Conservation (phyloP, 768 basidiomycete species). For the Suillus tomentosus region DNA sequence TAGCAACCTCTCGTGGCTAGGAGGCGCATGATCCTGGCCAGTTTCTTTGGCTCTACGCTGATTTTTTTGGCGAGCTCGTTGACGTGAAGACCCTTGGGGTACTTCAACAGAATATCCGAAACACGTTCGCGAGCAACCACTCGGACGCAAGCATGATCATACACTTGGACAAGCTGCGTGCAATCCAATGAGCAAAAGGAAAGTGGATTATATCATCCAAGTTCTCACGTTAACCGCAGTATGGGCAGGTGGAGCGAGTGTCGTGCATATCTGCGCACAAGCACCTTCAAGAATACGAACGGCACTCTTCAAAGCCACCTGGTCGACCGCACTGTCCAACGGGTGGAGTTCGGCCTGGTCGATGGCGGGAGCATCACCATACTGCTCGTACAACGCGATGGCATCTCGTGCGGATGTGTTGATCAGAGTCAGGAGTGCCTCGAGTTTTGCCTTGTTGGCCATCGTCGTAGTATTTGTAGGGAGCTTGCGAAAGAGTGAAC, state of each 20-base stretch:
- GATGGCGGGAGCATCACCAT: conserved; percentile 34
- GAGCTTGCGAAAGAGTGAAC: neutral
- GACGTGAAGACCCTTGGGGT: conserved; percentile 35
- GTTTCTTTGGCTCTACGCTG: conserved; percentile 19
- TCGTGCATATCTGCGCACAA: too few relatives aligned
- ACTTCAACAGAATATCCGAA: conserved; percentile 27
- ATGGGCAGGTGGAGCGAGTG: conserved; percentile 30
- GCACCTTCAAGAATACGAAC: too few relatives aligned
- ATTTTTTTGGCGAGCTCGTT: conserved; percentile 26
- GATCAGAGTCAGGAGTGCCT: conserved; percentile 33
- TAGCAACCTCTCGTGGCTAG: conserved; percentile 33
- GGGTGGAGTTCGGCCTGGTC: conserved; percentile 36
- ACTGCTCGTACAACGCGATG: conserved; percentile 35
- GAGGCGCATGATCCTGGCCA: conserved; percentile 21
- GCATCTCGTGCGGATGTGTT: conserved; percentile 33
- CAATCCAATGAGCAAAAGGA: neutral
- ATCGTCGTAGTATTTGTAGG: neutral
- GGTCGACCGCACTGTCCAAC: conserved; percentile 26
- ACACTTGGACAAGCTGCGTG: conserved; percentile 27
- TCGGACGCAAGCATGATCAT: conserved; percentile 30
- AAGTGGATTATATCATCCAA: neutral
- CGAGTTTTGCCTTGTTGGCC: conserved; percentile 24
- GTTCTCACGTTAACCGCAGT: conserved; percentile 32
- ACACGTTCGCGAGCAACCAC: conserved; percentile 31
- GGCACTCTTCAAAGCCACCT: too few relatives aligned